A percentile compares a stretch with the other conserved stretches of the same genome.
phyloP scores from a whole-genome alignment of 371 early-diverging fungal genomes.

The Zancudomyces culisetae region DNA sequence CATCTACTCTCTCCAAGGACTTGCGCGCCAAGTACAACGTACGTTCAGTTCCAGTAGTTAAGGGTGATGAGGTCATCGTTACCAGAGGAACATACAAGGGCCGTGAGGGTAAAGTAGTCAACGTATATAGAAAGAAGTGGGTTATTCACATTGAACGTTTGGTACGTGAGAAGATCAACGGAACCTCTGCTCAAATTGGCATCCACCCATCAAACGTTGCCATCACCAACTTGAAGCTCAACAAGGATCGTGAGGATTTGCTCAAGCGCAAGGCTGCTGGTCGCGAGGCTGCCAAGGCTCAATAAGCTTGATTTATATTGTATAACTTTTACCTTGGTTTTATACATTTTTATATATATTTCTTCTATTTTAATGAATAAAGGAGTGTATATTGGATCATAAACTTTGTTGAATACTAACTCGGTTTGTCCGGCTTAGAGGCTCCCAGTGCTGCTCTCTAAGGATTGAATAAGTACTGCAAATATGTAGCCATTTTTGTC shows the following conservation, averaged over 20 bases:
- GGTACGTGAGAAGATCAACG: slow-evolving; percentile 91
- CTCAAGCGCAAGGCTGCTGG: slow-evolving; percentile 23
- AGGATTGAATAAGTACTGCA: too few relatives aligned
- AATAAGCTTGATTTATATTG: not conserved
- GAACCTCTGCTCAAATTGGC: slow-evolving; percentile 75
- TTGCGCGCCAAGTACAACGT: slow-evolving; percentile 90
- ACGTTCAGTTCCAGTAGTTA: slow-evolving; percentile 89
- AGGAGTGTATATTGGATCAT: too few relatives aligned
- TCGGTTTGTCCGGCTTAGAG: too few relatives aligned
- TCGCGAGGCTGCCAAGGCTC: slow-evolving; percentile 8
- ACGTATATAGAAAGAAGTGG: slow-evolving; percentile 96
- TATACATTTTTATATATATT: too few relatives aligned
- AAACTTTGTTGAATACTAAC: too few relatives aligned
- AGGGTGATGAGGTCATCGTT: slow-evolving; percentile 92
- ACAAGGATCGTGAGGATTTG: slow-evolving; percentile 76
- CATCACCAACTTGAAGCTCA: slow-evolving; percentile 83
- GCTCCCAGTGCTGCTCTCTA: too few relatives aligned
- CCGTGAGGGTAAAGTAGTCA: slow-evolving; percentile 87
- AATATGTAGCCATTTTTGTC: too few relatives aligned
- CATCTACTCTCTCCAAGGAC: slow-evolving; percentile 91
- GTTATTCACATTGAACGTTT: slow-evolving; percentile 95
- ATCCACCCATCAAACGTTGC: slow-evolving; percentile 96
- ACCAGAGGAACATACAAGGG: slow-evolving; percentile 93
- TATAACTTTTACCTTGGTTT: too few relatives aligned
- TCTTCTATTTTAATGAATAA: too few relatives aligned